A percentile compares a stretch with the other conserved stretches of the same genome.
Evolutionary conservation across 441 rosid species (phyloP).

Genomic region (Rhodomyrtus psidioides): DNA sequence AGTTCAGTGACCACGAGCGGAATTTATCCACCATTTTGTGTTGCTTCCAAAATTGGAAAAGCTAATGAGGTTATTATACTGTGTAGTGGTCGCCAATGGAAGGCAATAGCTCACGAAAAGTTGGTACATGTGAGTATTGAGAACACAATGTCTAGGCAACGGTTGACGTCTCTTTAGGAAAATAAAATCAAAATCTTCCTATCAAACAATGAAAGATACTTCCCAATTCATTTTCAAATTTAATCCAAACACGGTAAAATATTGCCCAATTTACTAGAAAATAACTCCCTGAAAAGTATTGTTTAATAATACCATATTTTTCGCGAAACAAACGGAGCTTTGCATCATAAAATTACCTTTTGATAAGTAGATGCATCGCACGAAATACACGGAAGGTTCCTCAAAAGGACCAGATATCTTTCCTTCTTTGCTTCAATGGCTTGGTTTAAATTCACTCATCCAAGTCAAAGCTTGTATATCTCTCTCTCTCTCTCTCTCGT

Average conservation of each 20-base stretch:
- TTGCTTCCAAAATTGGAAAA: background rate
- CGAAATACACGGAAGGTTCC: background rate
- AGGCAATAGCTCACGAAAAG: background rate
- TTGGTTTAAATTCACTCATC: background rate
- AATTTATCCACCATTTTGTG: too few relatives aligned
- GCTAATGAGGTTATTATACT: background rate
- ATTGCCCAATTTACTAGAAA: rapidly evolving
- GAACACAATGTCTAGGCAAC: background rate
- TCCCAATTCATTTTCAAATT: background rate
- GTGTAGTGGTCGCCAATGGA: background rate
- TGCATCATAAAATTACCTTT: background rate
- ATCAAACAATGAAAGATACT: background rate
- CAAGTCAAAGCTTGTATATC: background rate
- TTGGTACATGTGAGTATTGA: background rate
- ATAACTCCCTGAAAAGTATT: background rate
- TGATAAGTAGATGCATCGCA: background rate
- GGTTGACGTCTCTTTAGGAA: background rate
- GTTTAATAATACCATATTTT: background rate
- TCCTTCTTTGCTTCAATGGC: background rate
- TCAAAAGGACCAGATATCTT: background rate
- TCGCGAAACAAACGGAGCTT: background rate
- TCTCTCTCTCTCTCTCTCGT: background rate
- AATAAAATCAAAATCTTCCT: background rate
- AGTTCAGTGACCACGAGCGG: background rate
- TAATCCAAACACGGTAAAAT: background rate